phyloP scores from a whole-genome alignment of 108 stramenopile species.

The Skeletonema menzelii region DNA sequence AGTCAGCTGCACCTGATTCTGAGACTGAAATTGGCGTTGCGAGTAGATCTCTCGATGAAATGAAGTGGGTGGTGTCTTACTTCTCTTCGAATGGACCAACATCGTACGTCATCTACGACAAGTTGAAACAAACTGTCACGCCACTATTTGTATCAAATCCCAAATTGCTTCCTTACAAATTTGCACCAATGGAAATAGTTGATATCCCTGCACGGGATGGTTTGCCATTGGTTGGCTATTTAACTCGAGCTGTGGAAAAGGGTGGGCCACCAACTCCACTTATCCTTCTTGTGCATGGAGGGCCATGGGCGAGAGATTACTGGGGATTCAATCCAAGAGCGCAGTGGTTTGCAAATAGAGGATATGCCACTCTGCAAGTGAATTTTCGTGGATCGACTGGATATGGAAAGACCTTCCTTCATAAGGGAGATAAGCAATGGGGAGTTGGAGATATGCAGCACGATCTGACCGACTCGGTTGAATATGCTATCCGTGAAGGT shows the following conservation, averaged over 20 bases:
- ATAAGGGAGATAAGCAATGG: slow-evolving; percentile 68
- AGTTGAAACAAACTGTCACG: slow-evolving; percentile 31
- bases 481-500: slow-evolving; percentile 60
- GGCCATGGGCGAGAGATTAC: slow-evolving; percentile 62
- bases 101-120: slow-evolving; percentile 53
- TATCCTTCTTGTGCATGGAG: slow-evolving; percentile 64
- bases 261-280: slow-evolving; percentile 42
- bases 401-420: slow-evolving; percentile 62
- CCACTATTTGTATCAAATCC: slow-evolving; percentile 60
- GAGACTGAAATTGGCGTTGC: slow-evolving; percentile 45
- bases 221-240: slow-evolving; percentile 53
- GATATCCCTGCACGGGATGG: slow-evolving; percentile 57
- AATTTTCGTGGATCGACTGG: slow-evolving; percentile 68
- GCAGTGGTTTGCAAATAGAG: slow-evolving; percentile 68
- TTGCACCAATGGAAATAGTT: slow-evolving; percentile 63
- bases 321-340: slow-evolving; percentile 55
- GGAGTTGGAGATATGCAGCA: slow-evolving; percentile 71
- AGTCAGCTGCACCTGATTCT: slow-evolving; percentile 41
- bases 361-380: slow-evolving; percentile 61
- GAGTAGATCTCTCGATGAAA: slow-evolving; percentile 54
- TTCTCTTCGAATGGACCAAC: slow-evolving; percentile 53
- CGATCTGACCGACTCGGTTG: slow-evolving; percentile 60
- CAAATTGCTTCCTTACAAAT: slow-evolving; percentile 47
- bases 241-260: slow-evolving; percentile 44
- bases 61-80: slow-evolving; percentile 56